Evolutionary conservation across 2,329 filamentous ascomycete species (phyloP), one percentile per base, ranked within the genome.

Genomic region (Elsinoe arachidis): DNA sequence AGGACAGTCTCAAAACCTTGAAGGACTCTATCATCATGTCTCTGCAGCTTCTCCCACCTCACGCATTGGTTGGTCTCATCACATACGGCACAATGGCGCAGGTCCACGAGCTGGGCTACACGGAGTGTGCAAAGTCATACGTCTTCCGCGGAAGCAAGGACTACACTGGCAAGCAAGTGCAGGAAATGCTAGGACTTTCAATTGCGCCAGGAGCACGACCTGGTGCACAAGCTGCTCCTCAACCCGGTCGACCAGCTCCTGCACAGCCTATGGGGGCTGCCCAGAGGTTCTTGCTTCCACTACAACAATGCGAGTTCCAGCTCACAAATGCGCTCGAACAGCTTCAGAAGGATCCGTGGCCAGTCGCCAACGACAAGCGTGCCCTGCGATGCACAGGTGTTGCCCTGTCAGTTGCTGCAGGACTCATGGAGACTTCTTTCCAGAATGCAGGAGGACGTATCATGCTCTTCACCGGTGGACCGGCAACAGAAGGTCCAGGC

Each of bases 81-180:
- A 93, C 89, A 47, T 95, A 84, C 68, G 93, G 93, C 61, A 97
- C 93, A 43, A 97, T 96, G 90, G 84, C 90, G 33, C 91, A 96
- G 82, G 90, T 99, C 15, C 93, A 99, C 70, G 93, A 99, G 74
- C 89, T 99, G 64, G 93, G 93, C 57, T 99, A 99, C 70, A 91
- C 88, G 57, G 93, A 97, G 74, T 99, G 93, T 73, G 90, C 93
- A 63, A 99, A 97, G 75, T 96, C 92, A 5, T 99, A 96, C 68
- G 93, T 99, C 41, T 99, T 99, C 80, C 84, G 92, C 58, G 93
- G 93, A 38, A 96, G 85, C 78, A 99, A 97, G 78, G 93, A 99
- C 68, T 99, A 99, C 72, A 81, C 85, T n/a, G 88, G 91, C 56
- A 97, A 97, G 76, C 91, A 97, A 71, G 90, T 99, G n/a, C 92